Conservation (phyloP, 306 rosid species). For the Hylodesmum podocarpum region DNA sequence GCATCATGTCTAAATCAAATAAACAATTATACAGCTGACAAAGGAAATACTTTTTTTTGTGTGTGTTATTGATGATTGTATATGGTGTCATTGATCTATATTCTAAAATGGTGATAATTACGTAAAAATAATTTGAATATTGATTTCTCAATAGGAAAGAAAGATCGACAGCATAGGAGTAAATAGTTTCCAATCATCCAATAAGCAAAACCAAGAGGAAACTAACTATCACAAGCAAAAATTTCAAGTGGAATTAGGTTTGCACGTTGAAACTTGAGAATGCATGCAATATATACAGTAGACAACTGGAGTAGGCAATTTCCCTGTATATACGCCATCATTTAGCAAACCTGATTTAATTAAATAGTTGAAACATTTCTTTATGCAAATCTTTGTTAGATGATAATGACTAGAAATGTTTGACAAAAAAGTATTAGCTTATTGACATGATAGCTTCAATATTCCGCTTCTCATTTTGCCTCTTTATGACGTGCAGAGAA, state of each 20-base stretch:
- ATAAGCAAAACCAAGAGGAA: neutral
- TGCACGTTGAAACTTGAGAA: constrained; percentile 4
- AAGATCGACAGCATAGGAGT: neutral
- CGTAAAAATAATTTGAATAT: neutral
- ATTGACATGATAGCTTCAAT: neutral
- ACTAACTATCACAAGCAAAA: neutral
- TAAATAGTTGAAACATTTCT: neutral
- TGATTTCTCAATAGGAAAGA: neutral
- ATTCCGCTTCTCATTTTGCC: neutral
- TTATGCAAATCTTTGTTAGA: constrained; percentile 9
- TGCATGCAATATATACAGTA: neutral
- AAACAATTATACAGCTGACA: neutral
- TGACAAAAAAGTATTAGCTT: neutral
- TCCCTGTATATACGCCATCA: constrained; percentile 24
- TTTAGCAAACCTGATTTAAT: constrained; percentile 10
- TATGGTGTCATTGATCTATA: neutral
- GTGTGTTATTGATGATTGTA: neutral
- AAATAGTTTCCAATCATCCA: neutral
- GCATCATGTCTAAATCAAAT: neutral
- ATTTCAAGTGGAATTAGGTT: constrained; percentile 19
- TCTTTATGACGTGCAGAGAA: neutral
- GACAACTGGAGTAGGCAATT: neutral
- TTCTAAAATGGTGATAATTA: neutral
- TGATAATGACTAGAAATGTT: neutral
- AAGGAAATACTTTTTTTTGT: neutral